These are phyloP conservation scores for Aspergillus egyptiacus DNA, from an alignment of 495 filamentous ascomycete species.

Conservation along the genomic window DNA sequence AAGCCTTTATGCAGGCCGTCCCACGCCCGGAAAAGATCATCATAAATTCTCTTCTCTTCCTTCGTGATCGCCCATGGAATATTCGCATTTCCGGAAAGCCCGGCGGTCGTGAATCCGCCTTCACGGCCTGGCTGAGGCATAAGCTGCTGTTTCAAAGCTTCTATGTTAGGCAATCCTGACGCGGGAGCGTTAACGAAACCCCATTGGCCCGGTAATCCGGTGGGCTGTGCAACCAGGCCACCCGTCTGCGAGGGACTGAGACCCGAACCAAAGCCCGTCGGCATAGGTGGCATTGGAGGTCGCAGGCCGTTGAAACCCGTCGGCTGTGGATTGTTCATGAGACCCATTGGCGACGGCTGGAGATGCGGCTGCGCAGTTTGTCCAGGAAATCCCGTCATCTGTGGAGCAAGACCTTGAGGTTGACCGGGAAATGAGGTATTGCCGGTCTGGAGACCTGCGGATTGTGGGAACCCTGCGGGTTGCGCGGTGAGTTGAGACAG, in stretches of 20 bases:
- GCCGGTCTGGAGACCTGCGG: conserved; percentile 33
- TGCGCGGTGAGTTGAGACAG: conserved; percentile 68
- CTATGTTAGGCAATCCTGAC: conserved; percentile 86
- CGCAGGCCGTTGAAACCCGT: conserved; percentile 67
- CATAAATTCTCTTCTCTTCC: conserved; percentile 96
- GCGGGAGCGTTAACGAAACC: conserved; percentile 92
- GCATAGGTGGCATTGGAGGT: conserved; percentile 94
- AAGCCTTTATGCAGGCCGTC: conserved; percentile 92
- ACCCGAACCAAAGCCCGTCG: conserved; percentile 65
- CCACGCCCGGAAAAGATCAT: conserved; percentile 93
- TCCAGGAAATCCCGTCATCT: conserved; percentile 43
- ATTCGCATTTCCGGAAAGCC: conserved; percentile 85
- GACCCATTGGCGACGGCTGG: conserved; percentile 45
- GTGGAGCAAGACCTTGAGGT: conserved; percentile 19
- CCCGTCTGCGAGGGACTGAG: conserved; percentile 61
- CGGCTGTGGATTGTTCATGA: conserved; percentile 50
- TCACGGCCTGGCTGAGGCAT: conserved; percentile 97
- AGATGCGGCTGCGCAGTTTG: conserved; percentile 34
- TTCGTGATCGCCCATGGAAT: conserved; percentile 99
- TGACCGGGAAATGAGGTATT: conserved; percentile 29
- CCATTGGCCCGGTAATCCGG: conserved; percentile 94
- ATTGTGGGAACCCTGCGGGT: conserved; percentile 59
- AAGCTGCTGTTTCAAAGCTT: conserved; percentile 88
- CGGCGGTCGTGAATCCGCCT: conserved; percentile 81
- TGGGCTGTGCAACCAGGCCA: conserved; percentile 84